Evolutionary conservation across 2,329 filamentous ascomycete species (phyloP), one percentile per base, ranked within the genome.

Genomic region (Aciculosporium take): DNA sequence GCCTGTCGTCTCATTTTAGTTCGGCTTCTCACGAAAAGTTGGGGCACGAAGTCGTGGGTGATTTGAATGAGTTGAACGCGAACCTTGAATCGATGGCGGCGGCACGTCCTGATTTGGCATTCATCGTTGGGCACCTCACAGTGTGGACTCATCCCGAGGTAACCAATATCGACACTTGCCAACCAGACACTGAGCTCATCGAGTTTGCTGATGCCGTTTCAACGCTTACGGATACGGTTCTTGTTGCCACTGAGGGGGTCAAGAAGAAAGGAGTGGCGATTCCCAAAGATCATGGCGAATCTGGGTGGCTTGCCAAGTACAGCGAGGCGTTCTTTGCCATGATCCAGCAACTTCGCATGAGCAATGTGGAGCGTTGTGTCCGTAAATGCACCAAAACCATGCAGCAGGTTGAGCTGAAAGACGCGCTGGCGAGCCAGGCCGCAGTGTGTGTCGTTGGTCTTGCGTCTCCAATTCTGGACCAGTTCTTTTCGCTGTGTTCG

Each of bases 191-290:
- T 20, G 50, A 56, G 15, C 44, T 65, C 13, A 48, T 68, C 15
- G 55, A 61, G 0, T 71, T 87, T 34, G 72, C 77, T 32, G 61
- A 69, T 12, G 64, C 69, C 3, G 59, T 86, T 2, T 72, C 84
- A 29, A 71, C 61, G 1, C 66, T 82, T n/a, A 74, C 81, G 36
- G 84, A 94, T 58, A 74, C 76, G 38, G 73, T 89, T 23, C 75
- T 95, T 2, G 81, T 89, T 28, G 80, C 83, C 1, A 70, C 94
- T 37, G 86, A 95, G 57, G 76, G 79, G 47, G 70, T 82, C 35
- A 73, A 76, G 44, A 74, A 73, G 45, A 62, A 68, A 2, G 62
- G 76, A 7, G 59, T 65, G 9, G 64, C 66, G 3, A 52, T 60
- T 32, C 53, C 50, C 1, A 51, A 46, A 3, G 61, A 57, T 23